Evolutionary conservation across 2,329 filamentous ascomycete species (phyloP), one percentile per base, ranked within the genome.

Genomic region (Apiospora sp.): DNA sequence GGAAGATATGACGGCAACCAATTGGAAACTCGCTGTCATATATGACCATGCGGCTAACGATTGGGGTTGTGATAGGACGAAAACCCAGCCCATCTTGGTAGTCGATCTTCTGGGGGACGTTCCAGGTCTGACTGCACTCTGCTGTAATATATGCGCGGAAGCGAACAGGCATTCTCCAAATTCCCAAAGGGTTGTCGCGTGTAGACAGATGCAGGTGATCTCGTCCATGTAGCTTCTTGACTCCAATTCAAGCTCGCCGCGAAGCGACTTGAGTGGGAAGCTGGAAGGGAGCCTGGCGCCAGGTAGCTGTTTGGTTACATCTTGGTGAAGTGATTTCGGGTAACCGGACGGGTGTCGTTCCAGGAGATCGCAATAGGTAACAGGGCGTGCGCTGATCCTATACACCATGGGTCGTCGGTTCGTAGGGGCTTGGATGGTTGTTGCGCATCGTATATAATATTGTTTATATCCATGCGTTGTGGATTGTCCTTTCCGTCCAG

Each of bases 31-130:
- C 34, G 68, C 73, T 71, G 73, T 72, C 70, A 72, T 76, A 75
- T 72, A 74, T 72, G 74, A 76, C 74, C 75, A 77, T 80, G 79
- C 77, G 79, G 79, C 79, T 81, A 79, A 75, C 72, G 72, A 74
- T 74, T 75, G 74, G 69, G 71, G 72, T 72, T 75, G 73, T 80
- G 76, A 79, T 79, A 80, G 78, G 77, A 71, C 71, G 70, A 67
- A 43, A 49, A 46, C 67, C 37, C 44, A 68, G 22, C 41, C 67
- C 67, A 64, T 64, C 54, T 37, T 5, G 54, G 54, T 37, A 37
- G 54, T 34, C 54, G 12, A 41, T 37, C 54, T 37, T 41, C 37
- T 64, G 54, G 54, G 54, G 54, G 54, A 37, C 54, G 54, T 37
- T 64, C 19, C 54, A 22, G 37, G 16, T n/a, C 30, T 54, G 24